Percentiles rank a stretch among this genome's conserved stretches.
These are phyloP conservation scores for Eucalyptus brandiana DNA, from an alignment of 345 rosid genomes.

Conservation along the genomic window DNA sequence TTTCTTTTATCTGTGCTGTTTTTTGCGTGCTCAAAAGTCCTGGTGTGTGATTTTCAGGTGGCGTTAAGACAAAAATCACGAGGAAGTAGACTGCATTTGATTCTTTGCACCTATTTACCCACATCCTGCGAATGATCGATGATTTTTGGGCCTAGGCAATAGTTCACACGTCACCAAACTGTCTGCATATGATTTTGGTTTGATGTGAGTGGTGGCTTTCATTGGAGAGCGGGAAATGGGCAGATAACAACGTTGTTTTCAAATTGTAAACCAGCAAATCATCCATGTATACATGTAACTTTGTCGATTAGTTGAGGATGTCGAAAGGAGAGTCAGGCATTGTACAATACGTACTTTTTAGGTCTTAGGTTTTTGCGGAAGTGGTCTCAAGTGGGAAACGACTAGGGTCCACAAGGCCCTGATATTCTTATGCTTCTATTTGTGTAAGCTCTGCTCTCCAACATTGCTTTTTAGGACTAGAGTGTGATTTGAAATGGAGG, in stretches of 20 bases:
- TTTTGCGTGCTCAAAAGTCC: not conserved
- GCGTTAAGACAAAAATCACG: conserved; percentile 57
- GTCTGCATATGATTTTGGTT: not conserved
- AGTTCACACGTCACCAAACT: not conserved
- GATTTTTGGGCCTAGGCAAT: not conserved
- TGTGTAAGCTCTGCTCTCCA: not conserved
- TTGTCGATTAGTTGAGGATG: not conserved
- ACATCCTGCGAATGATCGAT: not conserved
- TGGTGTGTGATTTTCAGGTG: conserved; percentile 31
- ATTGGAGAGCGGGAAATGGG: not conserved
- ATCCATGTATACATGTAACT: not conserved
- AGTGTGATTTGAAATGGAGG: not conserved
- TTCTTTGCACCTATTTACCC: not conserved
- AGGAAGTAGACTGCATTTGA: conserved; percentile 25
- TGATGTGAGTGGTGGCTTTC: not conserved
- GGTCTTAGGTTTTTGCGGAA: not conserved
- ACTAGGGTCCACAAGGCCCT: not conserved
- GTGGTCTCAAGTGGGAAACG: not conserved
- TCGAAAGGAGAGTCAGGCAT: not conserved
- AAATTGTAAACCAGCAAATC: not conserved
- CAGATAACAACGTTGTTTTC: not conserved
- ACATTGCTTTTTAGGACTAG: not conserved
- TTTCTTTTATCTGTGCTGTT: not conserved
- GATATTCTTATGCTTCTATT: not conserved
- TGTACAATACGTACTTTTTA: not conserved